Evolutionary conservation across 495 filamentous ascomycete genomes (phyloP).

Genomic region (Penicillium mononematosum): DNA sequence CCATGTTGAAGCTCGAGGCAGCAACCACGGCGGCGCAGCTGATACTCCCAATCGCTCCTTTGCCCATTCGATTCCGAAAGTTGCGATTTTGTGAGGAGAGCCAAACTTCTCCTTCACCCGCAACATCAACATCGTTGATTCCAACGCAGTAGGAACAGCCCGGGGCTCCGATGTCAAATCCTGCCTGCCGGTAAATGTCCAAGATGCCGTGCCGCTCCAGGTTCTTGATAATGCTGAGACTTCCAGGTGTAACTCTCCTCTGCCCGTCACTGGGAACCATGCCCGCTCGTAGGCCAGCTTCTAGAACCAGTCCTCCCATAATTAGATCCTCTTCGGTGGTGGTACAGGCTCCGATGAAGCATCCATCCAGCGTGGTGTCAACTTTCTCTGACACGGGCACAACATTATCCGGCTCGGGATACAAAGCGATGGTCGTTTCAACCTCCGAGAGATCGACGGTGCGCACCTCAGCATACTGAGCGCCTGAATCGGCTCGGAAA

Average conservation of each 20-base stretch:
- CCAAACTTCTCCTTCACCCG: slow-evolving; percentile 42
- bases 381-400: slow-evolving; percentile 35
- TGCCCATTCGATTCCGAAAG: slow-evolving; percentile 51
- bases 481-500: slow-evolving; percentile 40
- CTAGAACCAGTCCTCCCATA: slow-evolving; percentile 40
- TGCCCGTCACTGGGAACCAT: slow-evolving; percentile 32
- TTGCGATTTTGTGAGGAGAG: slow-evolving; percentile 48
- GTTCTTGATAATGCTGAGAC: slow-evolving; percentile 35
- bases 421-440: slow-evolving; percentile 36
- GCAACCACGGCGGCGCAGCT: not conserved
- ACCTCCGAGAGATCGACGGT: slow-evolving; percentile 41
- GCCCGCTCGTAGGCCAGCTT: slow-evolving; percentile 34
- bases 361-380: slow-evolving; percentile 40
- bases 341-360: slow-evolving; percentile 52
- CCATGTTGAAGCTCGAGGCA: slow-evolving; percentile 6
- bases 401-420: slow-evolving; percentile 48
- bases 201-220: slow-evolving; percentile 34
- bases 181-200: slow-evolving; percentile 41
- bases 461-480: slow-evolving; percentile 33
- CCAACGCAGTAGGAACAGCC: slow-evolving; percentile 51
- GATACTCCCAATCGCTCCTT: slow-evolving; percentile 25
- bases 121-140: slow-evolving; percentile 40
- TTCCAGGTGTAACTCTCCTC: slow-evolving; percentile 43
- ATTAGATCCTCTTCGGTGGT: slow-evolving; percentile 50
- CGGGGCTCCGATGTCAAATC: slow-evolving; percentile 42